Conservation (phyloP, 208 protist genomes). For the Acanthamoeba rhysodes region DNA sequence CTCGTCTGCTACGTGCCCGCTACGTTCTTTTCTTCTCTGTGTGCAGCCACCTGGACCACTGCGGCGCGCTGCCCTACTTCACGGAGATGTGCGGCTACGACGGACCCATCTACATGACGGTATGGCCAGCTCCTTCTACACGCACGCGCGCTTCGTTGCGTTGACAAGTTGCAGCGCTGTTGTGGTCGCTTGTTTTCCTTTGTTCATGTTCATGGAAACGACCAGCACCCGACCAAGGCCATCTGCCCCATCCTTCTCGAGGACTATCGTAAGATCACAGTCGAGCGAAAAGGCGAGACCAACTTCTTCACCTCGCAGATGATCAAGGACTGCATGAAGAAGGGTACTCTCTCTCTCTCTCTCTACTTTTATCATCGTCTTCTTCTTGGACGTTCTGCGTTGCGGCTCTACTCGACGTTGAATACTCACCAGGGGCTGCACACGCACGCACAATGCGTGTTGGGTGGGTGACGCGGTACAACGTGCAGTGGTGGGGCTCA, state of each 20-base stretch:
- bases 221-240: slow-evolving; percentile 89
- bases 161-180: too few relatives aligned
- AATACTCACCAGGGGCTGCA: not conserved
- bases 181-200: too few relatives aligned
- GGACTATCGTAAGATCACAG: slow-evolving; percentile 93
- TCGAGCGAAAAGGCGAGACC: slow-evolving; percentile 88
- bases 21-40: too few relatives aligned
- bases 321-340: slow-evolving; percentile 93
- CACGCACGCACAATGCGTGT: not conserved
- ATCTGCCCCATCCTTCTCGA: slow-evolving; percentile 93
- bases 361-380: not conserved
- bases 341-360: slow-evolving; percentile 76
- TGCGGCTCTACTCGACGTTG: not conserved
- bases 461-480: not conserved
- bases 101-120: slow-evolving; percentile 93
- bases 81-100: slow-evolving; percentile 92
- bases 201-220: not conserved
- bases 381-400: not conserved
- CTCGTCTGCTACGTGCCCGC: not conserved
- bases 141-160: not conserved
- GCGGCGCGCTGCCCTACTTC: slow-evolving; percentile 93
- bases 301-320: slow-evolving; percentile 92
- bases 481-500: slow-evolving; percentile 84
- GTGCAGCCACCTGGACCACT: slow-evolving; percentile 94
- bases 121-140: slow-evolving; percentile 73